Evolutionary conservation across 768 basidiomycete species (phyloP), one percentile per base, ranked within the genome.

Genomic region (Rickenella mellea): DNA sequence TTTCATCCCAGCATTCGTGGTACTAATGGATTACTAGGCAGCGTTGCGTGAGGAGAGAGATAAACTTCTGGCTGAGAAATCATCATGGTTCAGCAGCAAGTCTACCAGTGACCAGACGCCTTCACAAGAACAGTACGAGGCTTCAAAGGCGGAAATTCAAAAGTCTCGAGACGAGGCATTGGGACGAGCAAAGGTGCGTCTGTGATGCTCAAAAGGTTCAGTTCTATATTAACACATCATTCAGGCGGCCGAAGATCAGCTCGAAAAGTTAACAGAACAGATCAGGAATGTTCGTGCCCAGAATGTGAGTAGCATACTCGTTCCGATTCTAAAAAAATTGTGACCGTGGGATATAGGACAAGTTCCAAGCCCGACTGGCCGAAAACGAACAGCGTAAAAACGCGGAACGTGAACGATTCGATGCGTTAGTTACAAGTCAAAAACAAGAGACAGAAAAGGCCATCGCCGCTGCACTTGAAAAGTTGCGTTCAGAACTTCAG

Each of bases 141-240:
- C 64, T 1, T 81, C 85, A 54, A 84, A 78, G 50, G 66, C 60
- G 0, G 70, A 74, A 41, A 63, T 88, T 1, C 42, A 68, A 27
- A 74, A 75, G 49, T 66, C 68, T 21, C 76, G 77, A 6, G 80
- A 72, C 44, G 75, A 80, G n/a, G 78, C 78, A 2, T 45, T 73
- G 5, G 63, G 71, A 9, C 73, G 75, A 41, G 59, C 71, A n/a
- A 75, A 76, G 64, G 85, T 80, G 55, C 20, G 57, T 39, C 35
- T 27, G 19, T 22, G 17, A 6, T 5, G 5, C 17, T 21, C n/a
- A 19, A 21, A 30, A 35, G 31, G 6, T 27, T 37, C 39, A 30
- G 28, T 7, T 17, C 25, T 4, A 52, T 50, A 25, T 41, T 31
- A 27, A 35, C 39, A 15, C 43, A 30, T 3, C 12, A 40, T 42